Conservation (phyloP, 192 early-diverging fungal genomes). For the Irineochytrium annulatum region DNA sequence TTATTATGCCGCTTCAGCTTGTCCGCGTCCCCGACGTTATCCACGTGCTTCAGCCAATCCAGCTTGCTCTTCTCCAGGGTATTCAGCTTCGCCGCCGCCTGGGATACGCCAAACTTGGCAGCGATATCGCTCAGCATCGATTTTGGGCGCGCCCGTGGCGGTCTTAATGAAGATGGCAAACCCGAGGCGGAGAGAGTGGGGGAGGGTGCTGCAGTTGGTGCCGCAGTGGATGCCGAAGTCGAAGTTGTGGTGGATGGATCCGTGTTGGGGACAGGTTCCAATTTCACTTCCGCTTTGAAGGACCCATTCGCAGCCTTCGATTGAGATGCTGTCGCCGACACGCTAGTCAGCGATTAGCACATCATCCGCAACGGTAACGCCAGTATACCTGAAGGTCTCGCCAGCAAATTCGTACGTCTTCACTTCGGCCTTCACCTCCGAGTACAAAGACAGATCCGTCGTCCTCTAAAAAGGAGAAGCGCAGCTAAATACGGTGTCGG, state of each 20-base stretch:
- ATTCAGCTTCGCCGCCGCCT: constrained; percentile 57
- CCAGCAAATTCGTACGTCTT: constrained; percentile 1
- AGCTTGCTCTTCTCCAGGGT: constrained; percentile 66
- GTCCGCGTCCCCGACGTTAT: constrained; percentile 57
- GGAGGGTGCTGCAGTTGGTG: not conserved
- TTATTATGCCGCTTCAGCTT: constrained; percentile 63
- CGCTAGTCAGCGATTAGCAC: too few species aligned
- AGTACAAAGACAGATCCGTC: not conserved
- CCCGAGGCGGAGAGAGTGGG: not conserved
- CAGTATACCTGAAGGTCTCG: not conserved
- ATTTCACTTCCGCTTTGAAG: not conserved
- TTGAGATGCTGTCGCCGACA: too few species aligned
- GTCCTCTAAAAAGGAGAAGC: not conserved
- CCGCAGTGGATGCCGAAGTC: not conserved
- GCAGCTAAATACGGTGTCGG: too few species aligned
- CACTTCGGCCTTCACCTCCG: not conserved
- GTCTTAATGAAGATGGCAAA: too few species aligned
- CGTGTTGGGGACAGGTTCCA: too few species aligned
- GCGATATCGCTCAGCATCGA: constrained; percentile 20
- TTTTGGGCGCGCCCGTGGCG: constrained; percentile 9
- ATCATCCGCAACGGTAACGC: too few species aligned
- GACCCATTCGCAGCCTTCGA: too few species aligned
- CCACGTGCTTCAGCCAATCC: constrained; percentile 67
- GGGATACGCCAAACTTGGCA: constrained; percentile 21
- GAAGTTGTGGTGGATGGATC: too few species aligned